phyloP scores from a whole-genome alignment of 768 basidiomycete genomes.

The Pholiota conissans region DNA sequence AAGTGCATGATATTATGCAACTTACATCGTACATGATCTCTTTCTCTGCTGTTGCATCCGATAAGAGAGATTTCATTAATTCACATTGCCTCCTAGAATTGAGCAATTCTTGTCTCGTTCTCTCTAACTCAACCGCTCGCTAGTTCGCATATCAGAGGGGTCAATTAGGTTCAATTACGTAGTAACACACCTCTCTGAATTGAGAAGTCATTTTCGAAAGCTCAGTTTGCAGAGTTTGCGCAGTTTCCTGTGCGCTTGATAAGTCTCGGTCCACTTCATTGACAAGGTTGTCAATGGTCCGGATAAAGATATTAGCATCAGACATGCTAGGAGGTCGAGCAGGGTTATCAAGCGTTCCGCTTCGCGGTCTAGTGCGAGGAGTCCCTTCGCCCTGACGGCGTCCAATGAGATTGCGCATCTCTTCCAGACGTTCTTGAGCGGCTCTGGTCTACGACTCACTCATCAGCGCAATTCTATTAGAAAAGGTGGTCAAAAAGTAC shows the following conservation, averaged over 20 bases:
- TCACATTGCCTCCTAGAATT: conserved; percentile 74
- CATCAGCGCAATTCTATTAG: neutral
- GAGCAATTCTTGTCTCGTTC: conserved; percentile 61
- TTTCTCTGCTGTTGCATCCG: conserved; percentile 81
- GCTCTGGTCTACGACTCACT: conserved; percentile 55
- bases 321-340: conserved; percentile 21
- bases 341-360: conserved; percentile 33
- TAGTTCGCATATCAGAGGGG: conserved; percentile 23
- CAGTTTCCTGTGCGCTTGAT: conserved; percentile 46
- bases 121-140: conserved; percentile 66
- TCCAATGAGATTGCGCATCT: conserved; percentile 76
- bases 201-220: conserved; percentile 49
- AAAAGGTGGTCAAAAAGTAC: conserved; percentile 26
- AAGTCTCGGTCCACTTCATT: conserved; percentile 61
- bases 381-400: conserved; percentile 55
- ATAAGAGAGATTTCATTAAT: conserved; percentile 73
- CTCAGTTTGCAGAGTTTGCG: conserved; percentile 55
- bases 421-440: conserved; percentile 77
- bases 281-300: conserved; percentile 52
- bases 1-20: neutral
- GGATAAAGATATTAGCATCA: conserved; percentile 36
- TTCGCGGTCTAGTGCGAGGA: conserved; percentile 48
- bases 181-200: conserved; percentile 55
- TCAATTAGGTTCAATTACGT: neutral
- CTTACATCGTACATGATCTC: conserved; percentile 90